Evolutionary conservation across 2,329 filamentous ascomycete genomes (phyloP).

Genomic region (Pestalotiopsis sp.): DNA sequence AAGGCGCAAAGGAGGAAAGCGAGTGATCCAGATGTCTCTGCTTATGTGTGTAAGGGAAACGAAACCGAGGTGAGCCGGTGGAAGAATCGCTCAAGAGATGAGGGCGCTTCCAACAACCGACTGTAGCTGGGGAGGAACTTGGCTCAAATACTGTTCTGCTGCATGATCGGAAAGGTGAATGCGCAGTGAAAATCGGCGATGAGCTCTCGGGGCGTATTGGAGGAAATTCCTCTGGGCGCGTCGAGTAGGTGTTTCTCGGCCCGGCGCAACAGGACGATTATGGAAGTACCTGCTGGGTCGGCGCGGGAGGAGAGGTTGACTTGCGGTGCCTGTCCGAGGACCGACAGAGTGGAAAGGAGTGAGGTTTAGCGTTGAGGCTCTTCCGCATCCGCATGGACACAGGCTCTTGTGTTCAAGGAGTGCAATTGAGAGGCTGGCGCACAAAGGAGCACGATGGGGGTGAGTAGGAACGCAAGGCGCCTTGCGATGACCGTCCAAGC

Average conservation of each 20-base stretch:
- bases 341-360: neutral
- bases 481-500: constrained; percentile 2
- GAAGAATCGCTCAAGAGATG: neutral
- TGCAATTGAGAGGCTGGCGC: neutral
- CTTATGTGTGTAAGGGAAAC: constrained; percentile 2
- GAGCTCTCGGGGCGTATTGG: neutral
- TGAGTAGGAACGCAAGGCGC: neutral
- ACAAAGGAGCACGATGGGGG: neutral
- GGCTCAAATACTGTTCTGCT: constrained; percentile 35
- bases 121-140: constrained; percentile 30
- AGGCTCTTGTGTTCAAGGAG: neutral
- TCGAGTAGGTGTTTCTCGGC: neutral
- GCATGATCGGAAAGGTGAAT: constrained; percentile 31
- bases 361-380: constrained; percentile 4
- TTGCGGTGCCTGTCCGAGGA: neutral
- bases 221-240: neutral
- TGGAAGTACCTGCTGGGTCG: neutral
- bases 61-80: neutral
- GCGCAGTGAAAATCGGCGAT: constrained; percentile 3
- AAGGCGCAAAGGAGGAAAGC: constrained; percentile 18
- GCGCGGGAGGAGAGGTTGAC: neutral
- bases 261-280: neutral
- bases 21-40: constrained; percentile 1
- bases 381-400: constrained; percentile 13
- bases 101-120: constrained; percentile 27